phyloP scores from a whole-genome alignment of 805 yeast species.

The Kodamaea leandrae region DNA sequence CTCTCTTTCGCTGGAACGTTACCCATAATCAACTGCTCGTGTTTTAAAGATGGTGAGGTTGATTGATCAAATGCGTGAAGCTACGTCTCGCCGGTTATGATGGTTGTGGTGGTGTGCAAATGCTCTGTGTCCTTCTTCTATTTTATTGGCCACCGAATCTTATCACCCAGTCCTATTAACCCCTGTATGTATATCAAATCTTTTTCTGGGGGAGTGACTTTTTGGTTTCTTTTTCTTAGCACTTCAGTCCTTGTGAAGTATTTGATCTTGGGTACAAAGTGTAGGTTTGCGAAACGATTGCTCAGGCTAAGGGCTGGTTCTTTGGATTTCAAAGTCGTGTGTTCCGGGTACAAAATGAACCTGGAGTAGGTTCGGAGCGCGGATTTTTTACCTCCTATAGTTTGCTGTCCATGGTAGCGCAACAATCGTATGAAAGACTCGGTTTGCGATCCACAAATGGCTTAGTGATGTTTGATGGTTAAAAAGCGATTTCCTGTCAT shows the following conservation, averaged over 20 bases:
- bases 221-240: not conserved
- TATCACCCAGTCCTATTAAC: no score
- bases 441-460: not conserved
- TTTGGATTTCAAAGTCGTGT: not conserved
- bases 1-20: slow-evolving; percentile 44
- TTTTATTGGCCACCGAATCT: not conserved
- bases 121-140: not conserved
- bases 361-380: not conserved
- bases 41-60: not conserved
- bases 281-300: no score
- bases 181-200: no score
- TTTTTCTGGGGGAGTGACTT: slow-evolving; percentile 1
- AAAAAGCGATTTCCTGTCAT: not conserved
- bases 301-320: no score
- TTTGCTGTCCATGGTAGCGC: no score
- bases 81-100: no score
- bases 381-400: not conserved
- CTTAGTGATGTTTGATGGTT: not conserved
- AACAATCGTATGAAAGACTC: no score
- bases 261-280: no score
- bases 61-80: no score
- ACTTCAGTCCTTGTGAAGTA: no score
- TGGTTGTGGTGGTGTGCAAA: not conserved
- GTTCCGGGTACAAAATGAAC: not conserved
- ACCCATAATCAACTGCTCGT: no score